Evolutionary conservation across 441 rosid species (phyloP), one percentile per base, ranked within the genome.

Genomic region (Croton setiger): DNA sequence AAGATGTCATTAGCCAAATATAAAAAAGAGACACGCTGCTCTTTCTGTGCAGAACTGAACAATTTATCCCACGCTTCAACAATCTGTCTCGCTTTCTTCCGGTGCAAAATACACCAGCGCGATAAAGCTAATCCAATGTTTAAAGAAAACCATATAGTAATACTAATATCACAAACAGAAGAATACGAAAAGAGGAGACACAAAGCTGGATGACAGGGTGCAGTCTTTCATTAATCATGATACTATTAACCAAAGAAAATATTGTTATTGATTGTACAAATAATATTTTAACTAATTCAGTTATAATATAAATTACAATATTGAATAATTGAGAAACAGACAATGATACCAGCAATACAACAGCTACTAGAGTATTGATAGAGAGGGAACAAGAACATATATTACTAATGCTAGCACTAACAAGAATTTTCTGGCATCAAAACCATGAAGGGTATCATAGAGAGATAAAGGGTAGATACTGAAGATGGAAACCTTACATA

Each of bases 1-100:
- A 84, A 64, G 49, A 84, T 84, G 75, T 84, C 87, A 74, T 84
- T 81, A 2, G 85, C 84, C 76, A 84, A 66, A 72, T 81, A 84
- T 14, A 84, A 81, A 64, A 81, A 78, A 62, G 83, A 72, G 64
- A 84, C 73, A 60, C 83, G 71, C 71, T 84, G 82, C 56, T 79
- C 85, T 69, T 61, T 83, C 68, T 76, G 83, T 67, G 81, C 73
- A 33, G 83, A 75, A 47, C 74, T 78, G 75, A 84, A 81, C 41
- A 31, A 65, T 51, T 79, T 81, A 35, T 79, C 84, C 87, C 87
- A 84, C 39, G 75, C 71, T 70, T 84, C 85, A 72, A 84, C 85
- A 64, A 81, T 76, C 54, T 69, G 83, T 64, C 80, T 82, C 43
- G 87, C 87, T 73, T 76, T 84, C 78, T 78, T 84, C 57, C 87